Base-by-base conservation (phyloP, 2,329 filamentous ascomycete species). In the Incumbomyces lentus region DNA sequence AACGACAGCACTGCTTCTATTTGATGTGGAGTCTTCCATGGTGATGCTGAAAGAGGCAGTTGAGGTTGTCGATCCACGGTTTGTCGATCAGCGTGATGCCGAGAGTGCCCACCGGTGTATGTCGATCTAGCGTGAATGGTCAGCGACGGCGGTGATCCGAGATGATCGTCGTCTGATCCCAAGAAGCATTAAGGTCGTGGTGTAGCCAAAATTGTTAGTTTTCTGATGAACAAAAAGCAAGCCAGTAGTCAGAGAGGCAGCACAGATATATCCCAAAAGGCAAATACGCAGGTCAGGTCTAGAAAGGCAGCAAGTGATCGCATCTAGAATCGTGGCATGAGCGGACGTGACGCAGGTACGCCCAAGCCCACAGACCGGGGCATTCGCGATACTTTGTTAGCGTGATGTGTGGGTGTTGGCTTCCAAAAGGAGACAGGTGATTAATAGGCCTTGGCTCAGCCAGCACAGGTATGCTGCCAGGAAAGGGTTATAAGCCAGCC, bases 61-160 rank as follows among this genome's bases (percentile, higher is more conserved):
- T 6, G n/a, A 18, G 33, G n/a, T 18, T 33, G 40, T 42, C 16
- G 38, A 40, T 40, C 38, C n/a, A n/a, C n/a, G n/a, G n/a, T n/a
- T n/a, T 16, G 7, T 19, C 16, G 38, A 40, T 40, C 38, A 26
- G 22, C 8, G 4, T 26, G 22, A 26, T 26, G 22, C 22, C 22
- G 22, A 26, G 5, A 8, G 22, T 4, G 22, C 22, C 22, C 5
- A 26, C 22, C 22, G 22, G 4, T 26, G 22, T 26, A 5, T 26
- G 22, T 26, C 22, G 22, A 26, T 26, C 22, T 26, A 8, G 22
- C 5, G 22, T 8, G 8, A 26, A 26, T 26, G 5, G 22, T 26
- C 8, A 8, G 22, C 4, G 22, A 26, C 8, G 5, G 22, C 22
- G 8, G 22, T 4, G 4, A 26, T 26, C 22, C 8, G 22, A 26